Evolutionary conservation across 2,329 filamentous ascomycete species (phyloP).

Genomic region (Daldinia eschscholtzii): DNA sequence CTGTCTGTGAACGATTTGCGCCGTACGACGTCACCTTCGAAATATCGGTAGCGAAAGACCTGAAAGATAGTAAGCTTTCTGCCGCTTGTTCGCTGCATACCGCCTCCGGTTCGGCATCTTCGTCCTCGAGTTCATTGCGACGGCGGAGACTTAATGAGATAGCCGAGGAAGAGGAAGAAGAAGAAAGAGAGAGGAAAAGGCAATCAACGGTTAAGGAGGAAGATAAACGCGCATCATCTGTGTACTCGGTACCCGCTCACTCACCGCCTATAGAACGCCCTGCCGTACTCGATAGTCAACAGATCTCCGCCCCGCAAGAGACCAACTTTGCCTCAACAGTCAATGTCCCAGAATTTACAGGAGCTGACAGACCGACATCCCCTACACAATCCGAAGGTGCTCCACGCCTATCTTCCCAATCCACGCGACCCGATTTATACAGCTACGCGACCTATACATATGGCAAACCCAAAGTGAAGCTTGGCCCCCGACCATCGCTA

Average conservation of each 20-base stretch:
- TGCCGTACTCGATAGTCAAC: conserved; percentile 65
- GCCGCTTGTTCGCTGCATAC: conserved; percentile 91
- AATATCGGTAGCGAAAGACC: conserved; percentile 78
- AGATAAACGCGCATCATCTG: conserved; percentile 52
- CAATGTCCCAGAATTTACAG: conserved; percentile 66
- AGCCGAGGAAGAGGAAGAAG: conserved; percentile 90
- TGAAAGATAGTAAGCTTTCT: conserved; percentile 89
- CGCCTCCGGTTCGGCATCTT: conserved; percentile 86
- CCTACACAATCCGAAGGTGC: conserved; percentile 58
- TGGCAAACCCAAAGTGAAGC: conserved; percentile 85
- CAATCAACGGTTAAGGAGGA: conserved; percentile 67
- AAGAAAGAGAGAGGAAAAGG: conserved; percentile 69
- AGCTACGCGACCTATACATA: conserved; percentile 63
- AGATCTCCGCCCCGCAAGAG: conserved; percentile 64
- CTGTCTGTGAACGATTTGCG: conserved; percentile 77
- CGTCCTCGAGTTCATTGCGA: conserved; percentile 83
- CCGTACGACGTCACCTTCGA: conserved; percentile 89
- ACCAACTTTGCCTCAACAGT: conserved; percentile 64
- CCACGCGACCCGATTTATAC: conserved; percentile 64
- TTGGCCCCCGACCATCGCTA: conserved; percentile 85
- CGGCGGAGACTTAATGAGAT: conserved; percentile 88
- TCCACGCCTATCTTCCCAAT: conserved; percentile 65
- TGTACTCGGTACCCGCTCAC: conserved; percentile 42
- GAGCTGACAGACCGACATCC: conserved; percentile 60
- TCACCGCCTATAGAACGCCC: conserved; percentile 52